Conservation (phyloP, 306 rosid species). For the Clitoria ternatea region DNA sequence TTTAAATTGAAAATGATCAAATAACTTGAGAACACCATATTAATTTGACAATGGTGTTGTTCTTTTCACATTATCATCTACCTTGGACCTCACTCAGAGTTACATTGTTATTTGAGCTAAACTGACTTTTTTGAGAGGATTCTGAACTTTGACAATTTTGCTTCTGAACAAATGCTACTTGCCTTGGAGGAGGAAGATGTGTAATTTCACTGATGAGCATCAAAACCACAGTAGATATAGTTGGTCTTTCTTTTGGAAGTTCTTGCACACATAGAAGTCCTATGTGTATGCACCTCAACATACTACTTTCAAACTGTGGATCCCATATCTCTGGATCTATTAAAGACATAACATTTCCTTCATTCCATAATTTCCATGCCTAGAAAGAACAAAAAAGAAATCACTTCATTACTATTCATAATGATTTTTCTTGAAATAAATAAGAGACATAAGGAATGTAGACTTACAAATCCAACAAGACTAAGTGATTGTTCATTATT, state of each 20-base stretch:
- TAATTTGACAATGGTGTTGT: not conserved
- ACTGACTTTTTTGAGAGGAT: slow-evolving; percentile 27
- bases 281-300: slow-evolving; percentile 34
- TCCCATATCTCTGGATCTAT: slow-evolving; percentile 28
- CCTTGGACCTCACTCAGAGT: slow-evolving; percentile 32
- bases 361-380: slow-evolving; percentile 39
- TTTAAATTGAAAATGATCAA: not conserved
- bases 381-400: not conserved
- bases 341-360: slow-evolving; percentile 15
- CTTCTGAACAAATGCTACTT: slow-evolving; percentile 35
- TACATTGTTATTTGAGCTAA: slow-evolving; percentile 29
- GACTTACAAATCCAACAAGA: slow-evolving; percentile 31
- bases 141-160: not conserved
- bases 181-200: slow-evolving; percentile 27
- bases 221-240: slow-evolving; percentile 31
- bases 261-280: slow-evolving; percentile 38
- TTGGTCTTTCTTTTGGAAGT: slow-evolving; percentile 36
- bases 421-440: not conserved
- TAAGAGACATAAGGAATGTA: fast-evolving
- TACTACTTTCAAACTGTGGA: slow-evolving; percentile 17
- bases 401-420: not conserved
- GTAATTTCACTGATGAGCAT: slow-evolving; percentile 43
- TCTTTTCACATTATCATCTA: not conserved
- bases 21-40: not conserved
- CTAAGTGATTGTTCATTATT: slow-evolving; percentile 20